These are phyloP conservation scores for Cladosporium austrohemisphaericum DNA, from an alignment of 2,329 filamentous ascomycete genomes.

Conservation along the genomic window DNA sequence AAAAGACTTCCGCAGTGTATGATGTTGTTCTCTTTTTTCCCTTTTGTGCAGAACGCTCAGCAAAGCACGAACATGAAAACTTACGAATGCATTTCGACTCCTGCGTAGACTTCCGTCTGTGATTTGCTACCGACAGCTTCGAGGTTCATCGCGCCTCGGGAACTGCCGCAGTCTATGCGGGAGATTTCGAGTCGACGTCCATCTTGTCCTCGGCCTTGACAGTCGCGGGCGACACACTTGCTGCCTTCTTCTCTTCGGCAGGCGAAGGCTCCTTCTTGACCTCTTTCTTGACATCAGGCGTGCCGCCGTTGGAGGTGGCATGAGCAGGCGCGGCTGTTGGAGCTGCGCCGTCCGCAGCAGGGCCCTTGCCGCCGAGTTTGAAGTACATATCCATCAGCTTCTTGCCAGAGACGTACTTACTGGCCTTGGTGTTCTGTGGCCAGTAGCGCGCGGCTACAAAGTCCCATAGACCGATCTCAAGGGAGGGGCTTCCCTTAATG, in stretches of 20 bases:
- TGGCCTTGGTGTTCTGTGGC: constrained; percentile 34
- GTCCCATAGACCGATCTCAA: constrained; percentile 34
- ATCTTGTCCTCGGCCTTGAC: constrained; percentile 11
- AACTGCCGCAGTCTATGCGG: neutral
- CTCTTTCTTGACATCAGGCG: neutral
- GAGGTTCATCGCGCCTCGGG: no score
- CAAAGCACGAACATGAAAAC: neutral
- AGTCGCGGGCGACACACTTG: neutral
- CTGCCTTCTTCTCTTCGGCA: constrained; percentile 2
- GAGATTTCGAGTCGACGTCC: constrained; percentile 11
- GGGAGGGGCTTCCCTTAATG: constrained; percentile 19
- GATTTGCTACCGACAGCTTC: no score
- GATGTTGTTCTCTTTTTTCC: no score
- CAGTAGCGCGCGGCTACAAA: constrained; percentile 34
- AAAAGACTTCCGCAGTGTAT: no score
- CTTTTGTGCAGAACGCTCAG: constrained; percentile 9
- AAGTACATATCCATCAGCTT: constrained; percentile 37
- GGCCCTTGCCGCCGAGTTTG: constrained; percentile 26
- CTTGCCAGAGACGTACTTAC: constrained; percentile 33
- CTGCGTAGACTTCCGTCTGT: no score
- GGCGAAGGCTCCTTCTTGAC: constrained; percentile 10
- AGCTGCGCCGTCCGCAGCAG: constrained; percentile 3
- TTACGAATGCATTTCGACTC: no score
- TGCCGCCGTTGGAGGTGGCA: neutral
- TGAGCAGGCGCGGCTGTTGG: neutral